These are phyloP conservation scores for Cyberlindnera xylosilytica DNA, from an alignment of 805 yeast genomes.

Conservation along the genomic window DNA sequence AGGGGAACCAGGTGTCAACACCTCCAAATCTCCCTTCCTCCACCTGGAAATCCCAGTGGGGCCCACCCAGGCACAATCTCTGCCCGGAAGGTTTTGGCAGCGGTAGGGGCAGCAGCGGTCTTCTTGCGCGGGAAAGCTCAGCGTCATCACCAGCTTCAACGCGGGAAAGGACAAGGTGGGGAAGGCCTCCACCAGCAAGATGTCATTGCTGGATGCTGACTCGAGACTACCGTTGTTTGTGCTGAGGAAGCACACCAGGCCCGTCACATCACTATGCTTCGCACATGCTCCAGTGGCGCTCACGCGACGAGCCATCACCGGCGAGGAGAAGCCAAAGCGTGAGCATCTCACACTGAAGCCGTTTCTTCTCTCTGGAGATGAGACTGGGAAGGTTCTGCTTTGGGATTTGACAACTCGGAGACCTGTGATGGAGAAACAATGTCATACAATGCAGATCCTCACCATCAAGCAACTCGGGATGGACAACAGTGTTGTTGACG, in stretches of 20 bases:
- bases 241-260: conserved; percentile 18
- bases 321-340: neutral
- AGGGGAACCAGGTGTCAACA: neutral
- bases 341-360: conserved; percentile 14
- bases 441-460: conserved; percentile 51
- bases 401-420: conserved; percentile 59
- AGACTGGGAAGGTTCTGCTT: conserved; percentile 10
- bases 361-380: conserved; percentile 17
- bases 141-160: too few relatives aligned
- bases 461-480: conserved; percentile 46
- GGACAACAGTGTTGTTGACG: conserved; percentile 16
- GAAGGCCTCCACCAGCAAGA: too few relatives aligned
- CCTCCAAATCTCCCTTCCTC: neutral
- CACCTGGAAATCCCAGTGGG: neutral
- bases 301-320: conserved; percentile 2
- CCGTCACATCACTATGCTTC: conserved; percentile 16
- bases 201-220: conserved; percentile 1
- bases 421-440: conserved; percentile 55
- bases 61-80: too few relatives aligned
- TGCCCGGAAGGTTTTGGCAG: neutral
- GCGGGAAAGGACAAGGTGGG: too few relatives aligned
- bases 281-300: conserved; percentile 12
- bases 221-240: conserved; percentile 16
- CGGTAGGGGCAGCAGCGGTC: too few relatives aligned
- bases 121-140: too few relatives aligned